These are phyloP conservation scores for Alternaria sp. DNA, from an alignment of 2,329 filamentous ascomycete genomes.

Conservation along the genomic window DNA sequence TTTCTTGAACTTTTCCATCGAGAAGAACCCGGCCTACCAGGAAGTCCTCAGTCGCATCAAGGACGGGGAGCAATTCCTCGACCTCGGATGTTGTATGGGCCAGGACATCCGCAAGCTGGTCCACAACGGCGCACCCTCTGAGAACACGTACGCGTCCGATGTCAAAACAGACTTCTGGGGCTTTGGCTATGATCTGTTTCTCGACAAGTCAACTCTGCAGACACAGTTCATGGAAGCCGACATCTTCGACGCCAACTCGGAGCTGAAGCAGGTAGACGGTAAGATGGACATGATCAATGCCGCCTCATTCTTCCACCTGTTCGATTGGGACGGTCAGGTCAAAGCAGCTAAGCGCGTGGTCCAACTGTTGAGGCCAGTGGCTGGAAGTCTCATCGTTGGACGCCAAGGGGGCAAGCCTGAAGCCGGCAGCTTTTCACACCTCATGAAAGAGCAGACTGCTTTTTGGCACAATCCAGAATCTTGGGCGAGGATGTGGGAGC, in stretches of 20 bases:
- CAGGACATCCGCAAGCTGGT: slow-evolving; percentile 55
- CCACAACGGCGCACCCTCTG: slow-evolving; percentile 50
- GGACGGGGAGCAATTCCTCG: slow-evolving; percentile 46
- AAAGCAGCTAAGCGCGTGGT: slow-evolving; percentile 42
- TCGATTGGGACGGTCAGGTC: slow-evolving; percentile 50
- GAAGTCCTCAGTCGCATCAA: slow-evolving; percentile 46
- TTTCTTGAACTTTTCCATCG: slow-evolving; percentile 44
- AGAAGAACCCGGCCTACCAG: slow-evolving; percentile 31
- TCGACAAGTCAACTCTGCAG: slow-evolving; percentile 49
- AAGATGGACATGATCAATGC: slow-evolving; percentile 52
- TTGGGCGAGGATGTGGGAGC: slow-evolving; percentile 48
- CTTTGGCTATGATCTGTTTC: slow-evolving; percentile 56
- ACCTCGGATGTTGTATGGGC: slow-evolving; percentile 54
- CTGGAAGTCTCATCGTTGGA: slow-evolving; percentile 49
- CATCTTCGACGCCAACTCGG: slow-evolving; percentile 44
- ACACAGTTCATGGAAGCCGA: slow-evolving; percentile 61
- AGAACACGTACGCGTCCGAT: slow-evolving; percentile 52
- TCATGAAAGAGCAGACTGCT: slow-evolving; percentile 24
- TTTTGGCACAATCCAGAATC: slow-evolving; percentile 49
- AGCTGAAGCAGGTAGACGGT: slow-evolving; percentile 45
- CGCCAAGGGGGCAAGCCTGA: slow-evolving; percentile 45
- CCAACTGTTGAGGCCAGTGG: slow-evolving; percentile 40
- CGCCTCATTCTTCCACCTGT: slow-evolving; percentile 54
- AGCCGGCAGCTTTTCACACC: slow-evolving; percentile 32
- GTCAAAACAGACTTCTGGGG: slow-evolving; percentile 56